Conservation (phyloP, 495 filamentous ascomycete species). For the Usnea hakonensis region DNA sequence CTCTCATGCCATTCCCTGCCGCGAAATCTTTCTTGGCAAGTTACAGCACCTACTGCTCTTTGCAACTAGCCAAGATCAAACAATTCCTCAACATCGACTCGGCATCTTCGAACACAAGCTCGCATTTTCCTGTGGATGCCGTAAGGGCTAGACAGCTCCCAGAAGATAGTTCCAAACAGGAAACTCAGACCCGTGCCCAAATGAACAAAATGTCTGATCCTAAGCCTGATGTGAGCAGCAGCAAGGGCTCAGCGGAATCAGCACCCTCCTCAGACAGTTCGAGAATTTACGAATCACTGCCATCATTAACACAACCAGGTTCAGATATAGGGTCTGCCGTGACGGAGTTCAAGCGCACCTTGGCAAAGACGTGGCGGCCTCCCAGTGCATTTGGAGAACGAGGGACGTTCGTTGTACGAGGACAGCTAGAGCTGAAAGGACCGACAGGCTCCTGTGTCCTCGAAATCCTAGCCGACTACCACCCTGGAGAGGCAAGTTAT, state of each 20-base stretch:
- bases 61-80: constrained; percentile 26
- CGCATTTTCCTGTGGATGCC: background rate
- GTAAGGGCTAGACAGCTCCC: constrained; percentile 2
- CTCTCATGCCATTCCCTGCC: constrained; percentile 37
- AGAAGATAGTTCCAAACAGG: constrained; percentile 2
- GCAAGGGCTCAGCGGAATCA: constrained; percentile 4
- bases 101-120: background rate
- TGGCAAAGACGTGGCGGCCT: constrained; percentile 40
- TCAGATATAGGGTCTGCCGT: constrained; percentile 13
- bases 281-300: constrained; percentile 4
- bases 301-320: constrained; percentile 13
- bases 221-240: constrained; percentile 8
- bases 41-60: constrained; percentile 23
- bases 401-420: constrained; percentile 56
- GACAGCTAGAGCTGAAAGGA: constrained; percentile 58
- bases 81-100: constrained; percentile 17
- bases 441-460: constrained; percentile 47
- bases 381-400: constrained; percentile 43
- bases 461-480: constrained; percentile 53
- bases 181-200: constrained; percentile 2
- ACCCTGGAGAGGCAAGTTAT: constrained; percentile 43
- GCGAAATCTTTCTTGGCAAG: constrained; percentile 33
- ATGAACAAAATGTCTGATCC: constrained; percentile 11
- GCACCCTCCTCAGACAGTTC: constrained; percentile 11
- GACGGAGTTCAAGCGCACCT: constrained; percentile 44